A percentile compares a stretch with the other conserved stretches of the same genome.
Conservation (phyloP, 306 rosid genomes). For the Spatholobus suberectus region DNA sequence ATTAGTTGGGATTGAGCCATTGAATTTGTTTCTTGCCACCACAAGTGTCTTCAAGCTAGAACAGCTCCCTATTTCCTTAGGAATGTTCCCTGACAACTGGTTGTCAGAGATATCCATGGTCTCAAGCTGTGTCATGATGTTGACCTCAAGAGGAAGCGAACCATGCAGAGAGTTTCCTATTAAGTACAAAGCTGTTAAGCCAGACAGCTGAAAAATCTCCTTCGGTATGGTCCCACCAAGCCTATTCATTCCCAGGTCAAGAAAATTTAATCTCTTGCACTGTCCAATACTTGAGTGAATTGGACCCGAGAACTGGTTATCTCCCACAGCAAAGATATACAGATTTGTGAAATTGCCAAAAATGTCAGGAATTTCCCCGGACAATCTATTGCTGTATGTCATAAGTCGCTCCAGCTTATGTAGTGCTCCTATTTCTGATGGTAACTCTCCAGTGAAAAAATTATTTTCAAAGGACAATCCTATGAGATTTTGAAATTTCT, state of each 20-base stretch:
- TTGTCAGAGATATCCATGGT: slow-evolving; percentile 32
- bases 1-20: slow-evolving; percentile 44
- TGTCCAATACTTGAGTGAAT: slow-evolving; percentile 45
- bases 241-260: slow-evolving; percentile 33
- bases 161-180: slow-evolving; percentile 41
- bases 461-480: slow-evolving; percentile 46
- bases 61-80: not conserved
- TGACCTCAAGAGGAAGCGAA: slow-evolving; percentile 36
- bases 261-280: not conserved
- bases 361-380: slow-evolving; percentile 52
- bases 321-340: not conserved
- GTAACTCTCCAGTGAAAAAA: slow-evolving; percentile 44
- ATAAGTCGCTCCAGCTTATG: not conserved
- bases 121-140: slow-evolving; percentile 45
- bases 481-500: slow-evolving; percentile 36
- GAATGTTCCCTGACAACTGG: slow-evolving; percentile 45
- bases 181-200: slow-evolving; percentile 15
- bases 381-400: slow-evolving; percentile 28
- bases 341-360: slow-evolving; percentile 52
- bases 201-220: slow-evolving; percentile 46
- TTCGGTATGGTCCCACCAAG: slow-evolving; percentile 49
- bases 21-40: slow-evolving; percentile 48
- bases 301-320: slow-evolving; percentile 42
- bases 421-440: slow-evolving; percentile 42
- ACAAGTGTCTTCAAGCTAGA: slow-evolving; percentile 26